Conservation (phyloP, 2,329 filamentous ascomycete genomes). For the Fusarium musae region DNA sequence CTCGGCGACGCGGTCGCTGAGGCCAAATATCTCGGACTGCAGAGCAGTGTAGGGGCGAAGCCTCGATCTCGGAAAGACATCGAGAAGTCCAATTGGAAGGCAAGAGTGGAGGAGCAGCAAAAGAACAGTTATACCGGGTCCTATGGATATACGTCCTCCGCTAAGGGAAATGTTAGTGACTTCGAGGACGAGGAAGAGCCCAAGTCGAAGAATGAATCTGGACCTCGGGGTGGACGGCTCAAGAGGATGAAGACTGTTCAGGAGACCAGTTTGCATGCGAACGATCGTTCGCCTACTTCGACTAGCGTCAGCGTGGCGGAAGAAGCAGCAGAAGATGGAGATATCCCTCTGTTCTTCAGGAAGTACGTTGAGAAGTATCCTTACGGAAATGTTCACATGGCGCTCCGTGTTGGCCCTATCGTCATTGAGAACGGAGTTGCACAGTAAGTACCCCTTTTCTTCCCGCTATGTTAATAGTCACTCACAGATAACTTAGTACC, state of each 20-base stretch:
- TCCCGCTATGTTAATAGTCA: neutral
- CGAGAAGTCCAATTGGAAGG: neutral
- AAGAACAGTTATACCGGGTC: neutral
- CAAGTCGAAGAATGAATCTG: neutral
- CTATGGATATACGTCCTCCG: neutral
- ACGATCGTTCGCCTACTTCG: constrained; percentile 17
- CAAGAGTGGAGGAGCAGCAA: neutral
- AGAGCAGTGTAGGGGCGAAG: constrained; percentile 28
- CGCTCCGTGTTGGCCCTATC: constrained; percentile 52
- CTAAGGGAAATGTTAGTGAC: neutral
- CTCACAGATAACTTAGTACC: constrained; percentile 28
- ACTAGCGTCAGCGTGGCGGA: constrained; percentile 22
- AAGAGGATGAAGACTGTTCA: constrained; percentile 18
- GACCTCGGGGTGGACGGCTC: constrained; percentile 1
- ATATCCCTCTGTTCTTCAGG: constrained; percentile 48
- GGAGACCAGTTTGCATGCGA: constrained; percentile 6
- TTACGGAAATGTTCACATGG: constrained; percentile 55
- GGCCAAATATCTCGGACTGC: constrained; percentile 33
- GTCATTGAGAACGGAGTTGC: constrained; percentile 54
- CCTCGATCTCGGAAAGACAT: neutral
- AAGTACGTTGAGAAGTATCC: constrained; percentile 48
- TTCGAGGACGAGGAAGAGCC: constrained; percentile 7
- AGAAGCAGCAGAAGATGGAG: constrained; percentile 32
- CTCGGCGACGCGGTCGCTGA: constrained; percentile 22
- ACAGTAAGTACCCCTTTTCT: constrained; percentile 45